Base-by-base conservation (phyloP, 2,329 filamentous ascomycete genomes). In the Aspergillus ruber region DNA sequence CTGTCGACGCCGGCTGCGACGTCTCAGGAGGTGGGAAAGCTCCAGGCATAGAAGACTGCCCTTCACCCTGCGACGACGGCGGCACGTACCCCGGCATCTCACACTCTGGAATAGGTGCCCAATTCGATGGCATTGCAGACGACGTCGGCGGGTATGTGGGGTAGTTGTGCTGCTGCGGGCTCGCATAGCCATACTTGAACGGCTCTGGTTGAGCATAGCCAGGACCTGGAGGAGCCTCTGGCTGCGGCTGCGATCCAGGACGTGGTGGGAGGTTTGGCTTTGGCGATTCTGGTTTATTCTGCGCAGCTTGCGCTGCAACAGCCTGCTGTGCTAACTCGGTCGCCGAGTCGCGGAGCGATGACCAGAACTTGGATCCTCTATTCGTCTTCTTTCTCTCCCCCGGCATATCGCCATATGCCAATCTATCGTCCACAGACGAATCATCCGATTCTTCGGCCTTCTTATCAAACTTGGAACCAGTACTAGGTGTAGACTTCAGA, bases 21-120 rank as follows among this genome's bases (percentile, higher is more conserved):
- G 63, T 58, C 32, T 43, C 40, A 8, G 53, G 35, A 6, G 52
- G 47, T 13, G 66, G 64, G 40, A 66, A 68, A 4, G 61, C 64
- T 5, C 60, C 62, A 1, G 66, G 60, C 53, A 66, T 66, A 18
- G 55, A 49, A 21, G 25, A 29, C 10, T 52, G 52, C 6, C 43
- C 23, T 6, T 51, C 56, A 17, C 54, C 53, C 36, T 64, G 63
- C 17, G 65, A 63, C 1, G 59, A 56, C 10, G 69, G 68, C 27
- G 70, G 68, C n/a, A 72, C 63, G 48, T 66, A 73, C 1, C 66
- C 69, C 12, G 69, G 68, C 20, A 64, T 64, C 54, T 70, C 67
- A 43, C 66, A 67, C 44, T 68, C 67, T 2, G 68, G 68, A 9
- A 72, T 57, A 17, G 67, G 54, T 17, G 65, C 64, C 69, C 68